Evolutionary conservation across 768 basidiomycete genomes (phyloP).

Genomic region (Hygrophorus pudorinus): DNA sequence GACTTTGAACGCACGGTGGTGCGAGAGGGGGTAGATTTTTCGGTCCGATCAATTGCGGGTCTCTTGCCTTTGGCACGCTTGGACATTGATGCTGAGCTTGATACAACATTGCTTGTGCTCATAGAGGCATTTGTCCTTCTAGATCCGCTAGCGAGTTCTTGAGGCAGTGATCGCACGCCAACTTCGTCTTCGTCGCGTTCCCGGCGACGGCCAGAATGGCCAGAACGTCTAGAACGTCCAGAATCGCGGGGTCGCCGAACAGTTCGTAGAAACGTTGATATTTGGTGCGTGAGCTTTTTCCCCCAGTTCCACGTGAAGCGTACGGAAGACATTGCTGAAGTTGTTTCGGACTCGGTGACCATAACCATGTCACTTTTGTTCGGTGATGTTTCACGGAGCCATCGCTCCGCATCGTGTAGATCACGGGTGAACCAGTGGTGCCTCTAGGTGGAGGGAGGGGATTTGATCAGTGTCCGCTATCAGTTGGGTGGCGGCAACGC

Average conservation of each 20-base stretch:
- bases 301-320: conserved; percentile 56
- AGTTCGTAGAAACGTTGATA: conserved; percentile 42
- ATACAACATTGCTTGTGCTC: too few species aligned
- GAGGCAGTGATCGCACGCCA: too few species aligned
- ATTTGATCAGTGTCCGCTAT: neutral
- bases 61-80: conserved; percentile 20
- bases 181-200: too few species aligned
- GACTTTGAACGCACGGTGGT: conserved; percentile 18
- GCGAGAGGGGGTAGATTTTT: neutral
- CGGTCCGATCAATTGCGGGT: conserved; percentile 3
- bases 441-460: conserved; percentile 24
- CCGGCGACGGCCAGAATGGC: too few species aligned
- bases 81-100: neutral
- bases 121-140: too few species aligned
- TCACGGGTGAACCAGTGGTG: conserved; percentile 63
- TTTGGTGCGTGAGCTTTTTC: conserved; percentile 28
- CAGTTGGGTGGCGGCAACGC: conserved; percentile 8
- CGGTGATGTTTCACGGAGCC: conserved; percentile 46
- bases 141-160: too few species aligned
- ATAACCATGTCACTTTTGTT: conserved; percentile 21
- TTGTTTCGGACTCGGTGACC: conserved; percentile 71
- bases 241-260: conserved; percentile 19
- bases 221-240: too few species aligned
- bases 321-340: conserved; percentile 58
- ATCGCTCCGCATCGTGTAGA: conserved; percentile 52